These are phyloP conservation scores for Spergularia bocconei DNA, from an alignment of 148 eudicot genomes.

Conservation along the genomic window DNA sequence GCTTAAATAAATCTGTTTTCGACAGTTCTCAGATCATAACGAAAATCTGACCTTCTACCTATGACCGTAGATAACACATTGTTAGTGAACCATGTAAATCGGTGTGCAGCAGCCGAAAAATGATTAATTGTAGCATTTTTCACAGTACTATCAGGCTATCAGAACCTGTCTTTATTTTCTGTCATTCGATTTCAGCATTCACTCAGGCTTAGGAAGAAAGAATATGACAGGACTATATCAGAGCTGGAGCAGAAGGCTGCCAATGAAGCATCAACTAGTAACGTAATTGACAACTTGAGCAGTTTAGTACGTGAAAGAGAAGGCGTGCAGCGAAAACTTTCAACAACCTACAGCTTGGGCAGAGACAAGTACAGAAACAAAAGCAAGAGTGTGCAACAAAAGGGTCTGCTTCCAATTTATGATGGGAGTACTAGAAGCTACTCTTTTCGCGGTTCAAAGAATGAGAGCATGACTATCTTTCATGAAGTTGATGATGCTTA, in stretches of 20 bases:
- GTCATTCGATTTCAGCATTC: conserved; percentile 48
- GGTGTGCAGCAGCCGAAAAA: too few species aligned
- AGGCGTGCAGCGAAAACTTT: conserved; percentile 70
- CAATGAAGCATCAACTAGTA: conserved; percentile 47
- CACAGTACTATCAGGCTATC: too few species aligned
- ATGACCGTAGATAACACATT: neutral
- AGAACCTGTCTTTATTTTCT: too few species aligned
- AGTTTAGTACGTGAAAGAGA: conserved; percentile 60
- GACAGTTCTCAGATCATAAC: too few species aligned
- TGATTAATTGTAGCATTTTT: too few species aligned
- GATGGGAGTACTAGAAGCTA: conserved; percentile 51
- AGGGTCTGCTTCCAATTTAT: conserved; percentile 63
- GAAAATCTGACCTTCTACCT: too few species aligned
- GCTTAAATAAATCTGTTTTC: too few species aligned
- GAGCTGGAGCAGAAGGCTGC: conserved; percentile 67
- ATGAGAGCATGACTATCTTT: conserved; percentile 50
- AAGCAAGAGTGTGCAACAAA: conserved; percentile 27
- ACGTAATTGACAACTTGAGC: conserved; percentile 51
- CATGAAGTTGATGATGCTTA: conserved; percentile 46
- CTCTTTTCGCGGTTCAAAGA: conserved; percentile 51
- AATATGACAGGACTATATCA: conserved; percentile 57
- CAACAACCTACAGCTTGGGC: conserved; percentile 83
- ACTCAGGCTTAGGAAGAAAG: conserved; percentile 70
- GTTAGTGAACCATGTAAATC: neutral
- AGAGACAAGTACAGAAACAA: conserved; percentile 41